These are phyloP conservation scores for Buddleja alternifolia DNA, from an alignment of 257 asterid species.

Conservation along the genomic window DNA sequence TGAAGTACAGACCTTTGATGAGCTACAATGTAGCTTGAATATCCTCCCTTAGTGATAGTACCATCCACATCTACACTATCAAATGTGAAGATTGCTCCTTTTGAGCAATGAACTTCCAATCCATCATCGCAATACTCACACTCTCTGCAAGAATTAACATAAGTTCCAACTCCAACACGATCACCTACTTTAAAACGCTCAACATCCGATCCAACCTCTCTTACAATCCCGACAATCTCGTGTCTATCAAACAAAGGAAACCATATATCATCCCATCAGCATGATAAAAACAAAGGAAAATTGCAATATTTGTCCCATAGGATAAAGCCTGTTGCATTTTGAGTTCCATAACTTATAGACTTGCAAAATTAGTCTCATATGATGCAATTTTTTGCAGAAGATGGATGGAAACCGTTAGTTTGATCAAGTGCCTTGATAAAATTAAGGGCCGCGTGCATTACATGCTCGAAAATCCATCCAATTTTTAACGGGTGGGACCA, in stretches of 20 bases:
- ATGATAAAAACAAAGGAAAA: neutral
- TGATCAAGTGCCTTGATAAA: too few species aligned
- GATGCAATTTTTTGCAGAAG: too few species aligned
- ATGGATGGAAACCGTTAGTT: too few species aligned
- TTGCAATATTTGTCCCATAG: too few species aligned
- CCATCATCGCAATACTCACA: constrained; percentile 74
- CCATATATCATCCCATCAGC: neutral
- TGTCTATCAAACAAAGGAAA: constrained; percentile 52
- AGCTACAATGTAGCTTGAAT: constrained; percentile 72
- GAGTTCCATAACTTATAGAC: too few species aligned
- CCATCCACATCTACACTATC: constrained; percentile 81
- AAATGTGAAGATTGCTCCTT: constrained; percentile 64
- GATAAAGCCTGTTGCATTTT: too few species aligned
- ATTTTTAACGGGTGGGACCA: too few species aligned
- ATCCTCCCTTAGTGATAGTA: constrained; percentile 91
- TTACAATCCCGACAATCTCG: constrained; percentile 81
- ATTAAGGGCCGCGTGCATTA: too few species aligned
- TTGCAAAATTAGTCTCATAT: too few species aligned
- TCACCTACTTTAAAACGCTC: constrained; percentile 73
- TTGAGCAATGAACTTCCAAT: constrained; percentile 67
- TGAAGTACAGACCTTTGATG: constrained; percentile 59
- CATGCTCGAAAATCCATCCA: too few species aligned
- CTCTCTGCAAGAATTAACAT: constrained; percentile 82
- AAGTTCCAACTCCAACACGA: constrained; percentile 87
- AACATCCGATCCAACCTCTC: constrained; percentile 66